phyloP scores from a whole-genome alignment of 2,329 filamentous ascomycete genomes.

The Nemania serpens region DNA sequence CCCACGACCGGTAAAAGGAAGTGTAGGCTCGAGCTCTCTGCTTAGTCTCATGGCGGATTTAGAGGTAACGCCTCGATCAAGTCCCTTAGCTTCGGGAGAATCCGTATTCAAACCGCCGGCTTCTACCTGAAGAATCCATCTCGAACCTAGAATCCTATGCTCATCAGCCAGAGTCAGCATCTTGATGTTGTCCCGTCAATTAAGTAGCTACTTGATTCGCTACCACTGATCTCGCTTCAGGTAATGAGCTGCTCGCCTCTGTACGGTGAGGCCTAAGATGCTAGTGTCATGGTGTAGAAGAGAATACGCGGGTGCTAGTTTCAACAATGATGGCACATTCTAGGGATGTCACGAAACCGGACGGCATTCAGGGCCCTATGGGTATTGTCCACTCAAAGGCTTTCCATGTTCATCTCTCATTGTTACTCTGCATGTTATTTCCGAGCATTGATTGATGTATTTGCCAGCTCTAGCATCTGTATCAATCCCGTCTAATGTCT shows the following conservation, averaged over 20 bases:
- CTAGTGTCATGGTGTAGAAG: not conserved
- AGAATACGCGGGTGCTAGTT: not conserved
- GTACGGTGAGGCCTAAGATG: not conserved
- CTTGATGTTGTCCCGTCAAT: not conserved
- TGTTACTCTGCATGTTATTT: constrained; percentile 5
- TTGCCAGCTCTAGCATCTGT: not conserved
- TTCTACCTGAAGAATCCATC: not conserved
- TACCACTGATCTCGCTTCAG: constrained; percentile 1
- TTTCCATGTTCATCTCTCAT: not conserved
- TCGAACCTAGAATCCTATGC: not conserved
- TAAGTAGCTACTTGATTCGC: not conserved
- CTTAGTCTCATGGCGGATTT: constrained; percentile 30
- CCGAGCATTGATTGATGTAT: not conserved
- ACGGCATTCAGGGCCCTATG: not conserved
- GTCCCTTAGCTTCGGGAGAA: constrained; percentile 11
- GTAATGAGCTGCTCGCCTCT: not conserved
- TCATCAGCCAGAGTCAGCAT: not conserved
- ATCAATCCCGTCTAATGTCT: not conserved
- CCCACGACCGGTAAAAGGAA: constrained; percentile 50
- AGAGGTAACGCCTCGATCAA: constrained; percentile 24
- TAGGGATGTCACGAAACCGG: not conserved
- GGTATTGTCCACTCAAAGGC: not conserved
- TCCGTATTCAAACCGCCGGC: not conserved
- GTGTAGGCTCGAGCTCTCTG: constrained; percentile 41
- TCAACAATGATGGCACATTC: not conserved